These are phyloP conservation scores for Ceratobasidium sp. DNA, from an alignment of 1,284 basidiomycete genomes.

Conservation along the genomic window DNA sequence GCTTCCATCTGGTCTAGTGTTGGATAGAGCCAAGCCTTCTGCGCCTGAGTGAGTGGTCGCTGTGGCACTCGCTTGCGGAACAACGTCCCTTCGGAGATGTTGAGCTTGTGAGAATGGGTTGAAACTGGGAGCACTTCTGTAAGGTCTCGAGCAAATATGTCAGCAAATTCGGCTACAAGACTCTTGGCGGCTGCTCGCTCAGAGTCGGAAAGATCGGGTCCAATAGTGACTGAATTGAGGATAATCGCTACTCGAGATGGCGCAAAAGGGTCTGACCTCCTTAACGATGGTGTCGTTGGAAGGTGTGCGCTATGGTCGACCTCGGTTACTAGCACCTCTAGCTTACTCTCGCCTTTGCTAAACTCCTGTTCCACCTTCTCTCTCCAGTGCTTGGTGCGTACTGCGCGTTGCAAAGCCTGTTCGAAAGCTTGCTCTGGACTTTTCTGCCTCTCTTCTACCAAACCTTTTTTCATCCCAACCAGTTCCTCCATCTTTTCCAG, in stretches of 20 bases:
- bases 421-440: too few species aligned
- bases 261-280: slow-evolving; percentile 45
- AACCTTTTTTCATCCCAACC: too few species aligned
- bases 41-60: slow-evolving; percentile 48
- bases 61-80: slow-evolving; percentile 38
- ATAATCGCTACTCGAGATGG: slow-evolving; percentile 46
- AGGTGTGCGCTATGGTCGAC: too few species aligned
- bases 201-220: slow-evolving; percentile 38
- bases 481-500: too few species aligned
- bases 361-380: too few species aligned
- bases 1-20: slow-evolving; percentile 50
- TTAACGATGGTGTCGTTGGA: too few species aligned
- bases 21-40: slow-evolving; percentile 47
- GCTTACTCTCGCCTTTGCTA: too few species aligned
- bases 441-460: too few species aligned
- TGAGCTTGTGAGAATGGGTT: slow-evolving; percentile 43
- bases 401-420: too few species aligned
- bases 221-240: slow-evolving; percentile 43
- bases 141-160: slow-evolving; percentile 20
- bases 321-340: too few species aligned
- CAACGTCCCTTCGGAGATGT: slow-evolving; percentile 41
- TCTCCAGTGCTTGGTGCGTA: too few species aligned
- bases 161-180: not conserved
- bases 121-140: slow-evolving; percentile 36
- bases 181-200: slow-evolving; percentile 16